Evolutionary conservation across 2,329 filamentous ascomycete genomes (phyloP), one percentile per base, ranked within the genome.

Genomic region (Fusarium sp.): DNA sequence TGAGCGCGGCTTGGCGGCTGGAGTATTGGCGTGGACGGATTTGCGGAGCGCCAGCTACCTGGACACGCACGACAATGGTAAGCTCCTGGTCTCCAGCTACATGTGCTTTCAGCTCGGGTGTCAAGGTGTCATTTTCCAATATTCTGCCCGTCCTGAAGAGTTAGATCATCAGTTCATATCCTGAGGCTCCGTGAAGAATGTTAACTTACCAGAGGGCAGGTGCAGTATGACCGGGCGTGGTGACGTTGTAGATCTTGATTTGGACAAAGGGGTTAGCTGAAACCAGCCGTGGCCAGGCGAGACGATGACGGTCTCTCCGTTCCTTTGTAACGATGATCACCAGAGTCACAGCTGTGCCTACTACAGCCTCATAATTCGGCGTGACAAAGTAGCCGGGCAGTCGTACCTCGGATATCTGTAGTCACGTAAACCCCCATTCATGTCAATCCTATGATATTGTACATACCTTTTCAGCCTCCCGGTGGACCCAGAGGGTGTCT

Each of bases 401-500:
- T 35, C 16, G 30, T 9, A 15, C 10, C 1, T 20, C 22, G 9
- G 24, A 26, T 5, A 58, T 47, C 56, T 59, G 15, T 28, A 14
- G 13, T 22, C 20, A 36, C 20, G 6, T 57, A 5, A 36, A 22
- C 8, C 13, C 15, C 11, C 18, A 5, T 28, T n/a, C 6, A 16
- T 3, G n/a, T 26, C 7, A 13, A 28, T 8, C 3, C 4, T 20
- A 36, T 8, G 13, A 26, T 20, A 15, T 30, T 26, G 8, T 36
- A 39, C 35, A 26, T 48, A 59, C 56, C 6, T 7, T 4, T 2
- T 48, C 20, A 9, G 56, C 42, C 38, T 38, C 45, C 6, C 22
- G 28, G 16, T 68, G 26, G 3, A 74, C 20, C 72, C 70, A 74
- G 7, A 72, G 12, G 3, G 56, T 15, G 41, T 74, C 72, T n/a